Evolutionary conservation across 768 basidiomycete species (phyloP).

Genomic region (Albatrellus ellisii): DNA sequence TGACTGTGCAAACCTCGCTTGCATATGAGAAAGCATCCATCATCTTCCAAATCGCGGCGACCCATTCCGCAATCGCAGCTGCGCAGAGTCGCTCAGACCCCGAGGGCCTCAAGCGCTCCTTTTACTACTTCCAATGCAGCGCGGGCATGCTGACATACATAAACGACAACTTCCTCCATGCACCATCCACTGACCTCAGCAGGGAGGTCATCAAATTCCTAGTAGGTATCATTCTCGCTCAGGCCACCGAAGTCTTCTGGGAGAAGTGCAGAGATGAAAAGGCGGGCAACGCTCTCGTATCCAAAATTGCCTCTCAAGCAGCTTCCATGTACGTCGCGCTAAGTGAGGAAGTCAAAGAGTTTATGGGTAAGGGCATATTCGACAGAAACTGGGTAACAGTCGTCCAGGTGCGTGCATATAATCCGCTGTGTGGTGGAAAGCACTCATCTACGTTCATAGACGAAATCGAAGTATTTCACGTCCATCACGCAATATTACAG

Average conservation of each 20-base stretch:
- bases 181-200: conserved; percentile 88
- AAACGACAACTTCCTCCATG: conserved; percentile 98
- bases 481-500: conserved; percentile 85
- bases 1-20: conserved; percentile 89
- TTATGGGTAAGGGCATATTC: conserved; percentile 92
- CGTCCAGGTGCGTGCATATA: conserved; percentile 44
- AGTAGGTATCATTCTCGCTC: conserved; percentile 76
- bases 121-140: conserved; percentile 79
- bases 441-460: conserved; percentile 27
- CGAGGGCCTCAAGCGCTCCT: conserved; percentile 39
- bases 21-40: conserved; percentile 98
- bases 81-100: conserved; percentile 60
- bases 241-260: conserved; percentile 92
- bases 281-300: conserved; percentile 63
- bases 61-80: conserved; percentile 84
- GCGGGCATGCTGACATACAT: conserved; percentile 98
- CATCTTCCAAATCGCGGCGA: conserved; percentile 90
- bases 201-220: conserved; percentile 92
- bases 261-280: conserved; percentile 93
- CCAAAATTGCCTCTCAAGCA: conserved; percentile 77
- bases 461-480: conserved; percentile 83
- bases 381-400: conserved; percentile 90
- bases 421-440: not conserved
- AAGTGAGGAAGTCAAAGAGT: conserved; percentile 91
- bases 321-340: conserved; percentile 71